Percentiles rank a stretch among this genome's conserved stretches.
These are phyloP conservation scores for Warburgia ugandensis DNA, from an alignment of 164 flowering plant species.

Conservation along the genomic window DNA sequence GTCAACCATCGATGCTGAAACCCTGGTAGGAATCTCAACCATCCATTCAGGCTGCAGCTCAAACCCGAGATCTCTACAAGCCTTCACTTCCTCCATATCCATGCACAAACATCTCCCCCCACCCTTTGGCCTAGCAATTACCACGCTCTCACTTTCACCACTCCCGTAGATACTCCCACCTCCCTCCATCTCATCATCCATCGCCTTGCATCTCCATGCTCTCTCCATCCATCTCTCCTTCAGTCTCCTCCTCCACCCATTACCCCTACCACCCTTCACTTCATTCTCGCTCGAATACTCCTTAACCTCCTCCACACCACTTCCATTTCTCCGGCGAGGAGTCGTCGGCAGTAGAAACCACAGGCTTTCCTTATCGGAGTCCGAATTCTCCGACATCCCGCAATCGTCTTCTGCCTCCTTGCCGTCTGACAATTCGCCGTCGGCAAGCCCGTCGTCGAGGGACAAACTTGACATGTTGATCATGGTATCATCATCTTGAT, in stretches of 20 bases:
- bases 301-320: constrained; percentile 7
- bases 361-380: constrained; percentile 25
- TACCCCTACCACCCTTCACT: constrained; percentile 9
- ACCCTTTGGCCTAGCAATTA: constrained; percentile 52
- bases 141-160: constrained; percentile 26
- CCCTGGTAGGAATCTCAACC: constrained; percentile 30
- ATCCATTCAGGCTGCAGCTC: constrained; percentile 45
- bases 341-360: constrained; percentile 20
- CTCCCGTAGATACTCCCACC: background rate
- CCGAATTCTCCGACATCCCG: constrained; percentile 19
- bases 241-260: constrained; percentile 13
- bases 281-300: constrained; percentile 53
- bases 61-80: constrained; percentile 65
- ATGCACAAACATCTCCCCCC: constrained; percentile 47
- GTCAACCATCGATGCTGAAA: constrained; percentile 32
- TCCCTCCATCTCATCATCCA: background rate
- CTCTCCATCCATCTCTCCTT: constrained; percentile 22
- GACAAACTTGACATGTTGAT: constrained; percentile 34
- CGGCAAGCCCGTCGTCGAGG: constrained; percentile 31
- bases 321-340: constrained; percentile 14
- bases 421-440: constrained; percentile 36
- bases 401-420: constrained; percentile 14
- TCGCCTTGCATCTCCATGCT: constrained; percentile 7
- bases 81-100: constrained; percentile 68
- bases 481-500: constrained; percentile 8